Evolutionary conservation across 2,329 filamentous ascomycete species (phyloP).

Genomic region (Arthrobotrys sinensis): DNA sequence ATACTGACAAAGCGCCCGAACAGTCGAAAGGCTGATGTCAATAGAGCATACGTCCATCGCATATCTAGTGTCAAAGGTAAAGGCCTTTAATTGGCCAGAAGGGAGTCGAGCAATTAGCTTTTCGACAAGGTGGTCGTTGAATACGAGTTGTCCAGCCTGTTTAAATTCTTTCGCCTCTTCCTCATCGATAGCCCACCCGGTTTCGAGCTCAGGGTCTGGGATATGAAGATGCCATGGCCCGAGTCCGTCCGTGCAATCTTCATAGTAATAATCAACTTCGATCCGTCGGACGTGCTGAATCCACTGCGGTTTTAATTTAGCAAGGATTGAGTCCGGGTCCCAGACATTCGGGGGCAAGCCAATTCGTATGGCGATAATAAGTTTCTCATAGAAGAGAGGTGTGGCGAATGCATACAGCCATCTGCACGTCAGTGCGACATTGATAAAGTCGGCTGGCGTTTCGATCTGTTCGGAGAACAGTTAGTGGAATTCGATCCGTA

Average conservation of each 20-base stretch:
- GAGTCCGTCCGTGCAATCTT: not conserved
- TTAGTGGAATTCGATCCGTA: not conserved
- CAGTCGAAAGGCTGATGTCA: conserved; percentile 16
- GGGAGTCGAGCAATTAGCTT: conserved; percentile 21
- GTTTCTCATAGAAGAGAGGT: conserved; percentile 31
- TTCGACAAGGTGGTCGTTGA: conserved; percentile 14
- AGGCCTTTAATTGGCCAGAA: conserved; percentile 19
- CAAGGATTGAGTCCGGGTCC: conserved; percentile 14
- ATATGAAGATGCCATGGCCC: conserved; percentile 29
- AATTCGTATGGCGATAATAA: conserved; percentile 21
- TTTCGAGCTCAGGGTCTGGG: not conserved
- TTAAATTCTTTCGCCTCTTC: not conserved
- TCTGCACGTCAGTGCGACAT: conserved; percentile 23
- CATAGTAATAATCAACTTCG: conserved; percentile 30
- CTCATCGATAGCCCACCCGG: not conserved
- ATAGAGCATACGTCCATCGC: conserved; percentile 15
- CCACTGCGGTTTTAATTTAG: conserved; percentile 22
- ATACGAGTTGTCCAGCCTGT: conserved; percentile 1
- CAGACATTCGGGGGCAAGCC: conserved; percentile 6
- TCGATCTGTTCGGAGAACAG: conserved; percentile 13
- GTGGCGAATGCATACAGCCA: conserved; percentile 11
- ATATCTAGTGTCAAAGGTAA: conserved; percentile 26
- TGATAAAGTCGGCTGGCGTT: conserved; percentile 13
- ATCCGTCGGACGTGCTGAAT: conserved; percentile 28
- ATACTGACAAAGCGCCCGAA: conserved; percentile 21